Conservation (phyloP, 75 land plant genomes). For the Cryptomeria japonica region DNA sequence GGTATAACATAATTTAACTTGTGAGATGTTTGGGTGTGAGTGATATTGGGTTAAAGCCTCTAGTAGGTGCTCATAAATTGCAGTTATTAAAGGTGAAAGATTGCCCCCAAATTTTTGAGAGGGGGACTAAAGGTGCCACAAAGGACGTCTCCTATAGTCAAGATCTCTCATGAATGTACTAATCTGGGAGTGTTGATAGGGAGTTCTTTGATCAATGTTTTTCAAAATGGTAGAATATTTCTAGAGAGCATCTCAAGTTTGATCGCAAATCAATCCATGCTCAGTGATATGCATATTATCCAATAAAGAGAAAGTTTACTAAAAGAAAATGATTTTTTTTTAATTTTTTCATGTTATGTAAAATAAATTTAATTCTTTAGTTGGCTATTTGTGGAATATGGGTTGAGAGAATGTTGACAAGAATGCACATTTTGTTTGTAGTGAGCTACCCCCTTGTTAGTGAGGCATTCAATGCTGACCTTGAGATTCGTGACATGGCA, state of each 20-base stretch:
- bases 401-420: not conserved
- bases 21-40: constrained; percentile 68
- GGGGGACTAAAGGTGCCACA: constrained; percentile 63
- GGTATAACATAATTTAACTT: constrained; percentile 32
- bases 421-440: too few relatives aligned
- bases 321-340: not conserved
- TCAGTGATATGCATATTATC: not conserved
- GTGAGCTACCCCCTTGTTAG: too few relatives aligned
- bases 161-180: constrained; percentile 63
- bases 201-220: not conserved
- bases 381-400: not conserved
- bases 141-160: constrained; percentile 49
- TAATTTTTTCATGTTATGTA: not conserved
- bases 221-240: not conserved
- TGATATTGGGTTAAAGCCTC: constrained; percentile 61
- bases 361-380: not conserved
- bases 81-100: constrained; percentile 47
- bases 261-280: not conserved
- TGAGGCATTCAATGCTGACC: too few relatives aligned
- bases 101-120: constrained; percentile 70
- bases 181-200: constrained; percentile 15
- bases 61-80: constrained; percentile 52
- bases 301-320: not conserved
- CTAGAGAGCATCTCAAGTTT: not conserved
- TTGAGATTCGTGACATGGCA: too few relatives aligned